Percentiles rank a stretch among this genome's conserved stretches.
These are phyloP conservation scores for Eutrema heterophyllum DNA, from an alignment of 345 rosid species.

Conservation along the genomic window DNA sequence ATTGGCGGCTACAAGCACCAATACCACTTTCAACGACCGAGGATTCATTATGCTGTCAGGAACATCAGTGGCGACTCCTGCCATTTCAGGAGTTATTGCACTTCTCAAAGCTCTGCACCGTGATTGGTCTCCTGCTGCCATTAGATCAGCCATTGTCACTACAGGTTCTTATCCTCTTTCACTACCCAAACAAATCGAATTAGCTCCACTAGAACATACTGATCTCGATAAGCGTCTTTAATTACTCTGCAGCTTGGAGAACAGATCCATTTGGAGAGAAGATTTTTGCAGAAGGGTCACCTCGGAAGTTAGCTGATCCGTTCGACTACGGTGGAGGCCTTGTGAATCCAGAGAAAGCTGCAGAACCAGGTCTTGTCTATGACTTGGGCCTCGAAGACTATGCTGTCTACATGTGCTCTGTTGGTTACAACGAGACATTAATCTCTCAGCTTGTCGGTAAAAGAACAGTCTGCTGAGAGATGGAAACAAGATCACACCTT, in stretches of 20 bases:
- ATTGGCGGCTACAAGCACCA: slow-evolving; percentile 33
- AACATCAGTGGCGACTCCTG: slow-evolving; percentile 43
- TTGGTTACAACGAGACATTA: slow-evolving; percentile 40
- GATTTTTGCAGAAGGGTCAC: slow-evolving; percentile 39
- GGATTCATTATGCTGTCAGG: slow-evolving; percentile 29
- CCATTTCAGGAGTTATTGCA: slow-evolving; percentile 33
- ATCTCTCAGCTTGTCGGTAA: slow-evolving; percentile 40
- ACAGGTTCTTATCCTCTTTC: slow-evolving; percentile 34
- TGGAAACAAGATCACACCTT: no score
- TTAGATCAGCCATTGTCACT: slow-evolving; percentile 44
- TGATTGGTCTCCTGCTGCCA: slow-evolving; percentile 40
- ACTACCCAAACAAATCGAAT: not conserved
- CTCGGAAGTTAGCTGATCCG: slow-evolving; percentile 35
- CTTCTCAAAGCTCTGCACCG: slow-evolving; percentile 33
- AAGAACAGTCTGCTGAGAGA: slow-evolving; percentile 20
- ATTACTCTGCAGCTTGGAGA: slow-evolving; percentile 26
- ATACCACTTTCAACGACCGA: not conserved
- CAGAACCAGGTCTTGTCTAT: slow-evolving; percentile 54
- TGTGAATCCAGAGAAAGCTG: slow-evolving; percentile 47
- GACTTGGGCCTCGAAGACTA: slow-evolving; percentile 46
- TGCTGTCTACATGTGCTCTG: slow-evolving; percentile 41
- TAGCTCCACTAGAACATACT: not conserved
- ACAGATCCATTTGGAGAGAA: slow-evolving; percentile 33
- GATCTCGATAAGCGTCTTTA: not conserved
- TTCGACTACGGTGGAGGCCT: slow-evolving; percentile 63